Base-by-base conservation (phyloP, 208 protist genomes). In the Lotmaria passim region DNA sequence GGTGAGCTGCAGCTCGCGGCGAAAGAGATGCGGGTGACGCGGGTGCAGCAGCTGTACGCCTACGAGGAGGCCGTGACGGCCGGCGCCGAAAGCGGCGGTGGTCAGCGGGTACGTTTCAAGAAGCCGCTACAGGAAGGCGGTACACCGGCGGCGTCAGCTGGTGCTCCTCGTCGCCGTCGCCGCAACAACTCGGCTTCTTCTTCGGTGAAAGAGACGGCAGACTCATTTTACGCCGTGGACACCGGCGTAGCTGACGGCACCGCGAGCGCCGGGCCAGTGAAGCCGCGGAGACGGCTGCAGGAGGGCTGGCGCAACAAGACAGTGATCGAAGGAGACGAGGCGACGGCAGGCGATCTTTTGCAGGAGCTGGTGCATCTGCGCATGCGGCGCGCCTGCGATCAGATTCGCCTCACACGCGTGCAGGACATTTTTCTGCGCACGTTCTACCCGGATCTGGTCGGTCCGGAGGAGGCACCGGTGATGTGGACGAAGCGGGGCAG, bases 301-400 rank as follows among this genome's bases (percentile, higher is more conserved):
- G 71, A 76, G 2, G 71, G 50, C 7, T 76, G 75, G 75, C 56
- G 64, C 30, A 65, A 19, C 36, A 46, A 61, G 15, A 24, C 38
- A 14, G 60, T 70, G 26, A 36, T 59, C n/a, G 58, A 66, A 1
- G 62, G 61, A 31, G 56, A 51, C 26, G 69, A 53, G 15, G 36
- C 33, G 21, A 77, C 69, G 30, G 75, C 44, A 8, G 57, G 2
- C 6, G 64, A 75, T 38, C 53, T 81, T 19, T 46, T 81, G 39
- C 63, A 41, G 36, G 75, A 81, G 44, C 60, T 82, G 44, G 46
- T 68, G 23, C 23, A 48, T 11, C 62, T 74, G 39, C 77, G 77
- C 23, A 64, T 82, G 66, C 77, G 77, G 24, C 77, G 77, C 21
- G 77, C 77, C 14, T 56, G 50, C 46, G 73, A 76, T 52, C 75